A percentile compares a stretch with the other conserved stretches of the same genome.
Evolutionary conservation across 306 rosid genomes (phyloP).

Genomic region (Cucurbita ficifolia): DNA sequence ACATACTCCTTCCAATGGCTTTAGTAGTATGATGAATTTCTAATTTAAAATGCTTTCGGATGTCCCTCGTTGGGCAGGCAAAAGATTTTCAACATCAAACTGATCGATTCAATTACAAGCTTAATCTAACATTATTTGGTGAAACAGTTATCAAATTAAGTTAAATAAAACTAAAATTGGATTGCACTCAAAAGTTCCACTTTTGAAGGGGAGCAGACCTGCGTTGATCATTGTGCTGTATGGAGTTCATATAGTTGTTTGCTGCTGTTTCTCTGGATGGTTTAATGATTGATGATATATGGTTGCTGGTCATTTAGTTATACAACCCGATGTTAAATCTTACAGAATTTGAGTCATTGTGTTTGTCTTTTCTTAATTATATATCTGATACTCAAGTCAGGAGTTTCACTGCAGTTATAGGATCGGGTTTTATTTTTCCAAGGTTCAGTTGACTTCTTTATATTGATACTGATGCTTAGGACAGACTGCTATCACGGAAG

Average conservation of each 20-base stretch:
- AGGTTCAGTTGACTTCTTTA: background rate
- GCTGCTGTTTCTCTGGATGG: background rate
- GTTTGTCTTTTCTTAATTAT: background rate
- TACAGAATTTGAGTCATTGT: background rate
- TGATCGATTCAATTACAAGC: background rate
- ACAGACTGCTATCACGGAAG: too few species aligned
- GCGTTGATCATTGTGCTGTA: background rate
- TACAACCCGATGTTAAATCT: background rate
- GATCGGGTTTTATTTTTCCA: background rate
- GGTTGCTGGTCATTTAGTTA: background rate
- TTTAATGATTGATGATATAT: background rate
- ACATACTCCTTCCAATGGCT: background rate
- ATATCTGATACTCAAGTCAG: background rate
- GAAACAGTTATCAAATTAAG: background rate
- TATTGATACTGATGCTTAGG: background rate
- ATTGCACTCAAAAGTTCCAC: background rate
- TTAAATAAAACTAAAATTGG: background rate
- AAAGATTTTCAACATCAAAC: background rate
- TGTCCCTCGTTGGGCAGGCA: too few species aligned
- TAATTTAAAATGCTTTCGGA: background rate
- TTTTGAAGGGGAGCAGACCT: background rate
- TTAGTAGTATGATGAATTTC: background rate
- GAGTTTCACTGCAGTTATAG: background rate
- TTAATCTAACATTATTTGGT: background rate
- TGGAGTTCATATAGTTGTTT: background rate